phyloP scores from a whole-genome alignment of 768 basidiomycete species.

The Stropharia rugosoannulata region DNA sequence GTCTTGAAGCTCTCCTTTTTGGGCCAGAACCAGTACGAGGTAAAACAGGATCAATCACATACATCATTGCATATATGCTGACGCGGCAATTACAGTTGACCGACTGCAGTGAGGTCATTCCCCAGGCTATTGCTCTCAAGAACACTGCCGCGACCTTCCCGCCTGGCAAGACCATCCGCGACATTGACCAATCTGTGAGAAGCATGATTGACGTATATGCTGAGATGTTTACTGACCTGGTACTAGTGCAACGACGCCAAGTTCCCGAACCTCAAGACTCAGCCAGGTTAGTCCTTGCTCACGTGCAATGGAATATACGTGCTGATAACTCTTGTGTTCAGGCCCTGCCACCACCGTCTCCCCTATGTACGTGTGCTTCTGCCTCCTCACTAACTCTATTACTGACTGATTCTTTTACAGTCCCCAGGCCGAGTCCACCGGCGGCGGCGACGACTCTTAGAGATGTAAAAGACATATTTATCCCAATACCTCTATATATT shows the following conservation, averaged over 20 bases:
- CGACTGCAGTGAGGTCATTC: conserved; percentile 47
- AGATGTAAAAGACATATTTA: neutral
- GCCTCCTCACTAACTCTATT: neutral
- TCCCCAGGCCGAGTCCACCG: neutral
- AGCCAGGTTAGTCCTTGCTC: neutral
- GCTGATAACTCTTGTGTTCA: too few species aligned
- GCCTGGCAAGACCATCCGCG: conserved; percentile 23
- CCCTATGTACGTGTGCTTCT: conserved; percentile 2
- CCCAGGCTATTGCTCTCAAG: conserved; percentile 25
- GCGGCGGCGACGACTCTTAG: neutral
- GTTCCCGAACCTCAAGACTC: conserved; percentile 10
- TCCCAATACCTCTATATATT: too few species aligned
- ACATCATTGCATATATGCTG: too few species aligned
- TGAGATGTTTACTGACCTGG: neutral
- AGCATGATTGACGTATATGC: neutral
- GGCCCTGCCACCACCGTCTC: conserved; percentile 11
- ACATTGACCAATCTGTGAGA: conserved; percentile 35
- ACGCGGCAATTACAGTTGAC: too few species aligned
- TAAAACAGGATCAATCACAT: neutral
- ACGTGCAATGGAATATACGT: too few species aligned
- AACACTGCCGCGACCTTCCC: conserved; percentile 27
- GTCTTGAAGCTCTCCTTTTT: neutral
- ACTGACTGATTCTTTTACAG: neutral
- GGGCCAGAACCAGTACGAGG: neutral
- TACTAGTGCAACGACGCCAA: conserved; percentile 6